Percentiles rank a stretch among this genome's conserved stretches.
Conservation (phyloP, 306 rosid genomes). For the Quillaja saponaria region DNA sequence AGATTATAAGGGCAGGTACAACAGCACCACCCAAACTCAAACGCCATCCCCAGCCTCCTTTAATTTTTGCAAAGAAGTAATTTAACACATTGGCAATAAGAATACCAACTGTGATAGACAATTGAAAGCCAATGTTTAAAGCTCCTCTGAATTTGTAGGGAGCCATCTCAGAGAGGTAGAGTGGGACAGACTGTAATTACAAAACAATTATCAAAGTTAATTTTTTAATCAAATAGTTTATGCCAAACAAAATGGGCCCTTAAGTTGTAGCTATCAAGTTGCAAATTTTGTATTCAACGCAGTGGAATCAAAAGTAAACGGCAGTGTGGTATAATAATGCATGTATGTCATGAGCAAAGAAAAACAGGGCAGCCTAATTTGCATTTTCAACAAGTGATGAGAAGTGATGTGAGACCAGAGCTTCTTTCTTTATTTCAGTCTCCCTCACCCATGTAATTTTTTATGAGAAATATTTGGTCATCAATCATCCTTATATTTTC, state of each 20-base stretch:
- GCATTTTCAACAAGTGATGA: not conserved
- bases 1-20: slow-evolving; percentile 80
- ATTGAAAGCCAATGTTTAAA: slow-evolving; percentile 75
- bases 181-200: slow-evolving; percentile 74
- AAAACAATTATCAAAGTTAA: slow-evolving; percentile 3
- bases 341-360: slow-evolving; percentile 35
- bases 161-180: slow-evolving; percentile 92
- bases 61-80: slow-evolving; percentile 81
- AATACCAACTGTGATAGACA: slow-evolving; percentile 84
- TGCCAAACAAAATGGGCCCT: not conserved
- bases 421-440: not conserved
- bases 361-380: slow-evolving; percentile 38
- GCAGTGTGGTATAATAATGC: slow-evolving; percentile 7
- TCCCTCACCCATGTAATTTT: not conserved
- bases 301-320: slow-evolving; percentile 22
- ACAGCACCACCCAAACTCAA: slow-evolving; percentile 87
- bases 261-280: not conserved
- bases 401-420: not conserved
- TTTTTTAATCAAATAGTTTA: slow-evolving; percentile 8
- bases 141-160: slow-evolving; percentile 87
- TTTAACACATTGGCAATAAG: slow-evolving; percentile 75
- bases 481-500: not conserved
- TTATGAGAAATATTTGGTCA: not conserved
- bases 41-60: slow-evolving; percentile 99
- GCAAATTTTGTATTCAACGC: slow-evolving; percentile 17